These are phyloP conservation scores for Viridothelium virens DNA, from an alignment of 495 filamentous ascomycete species.

Conservation along the genomic window DNA sequence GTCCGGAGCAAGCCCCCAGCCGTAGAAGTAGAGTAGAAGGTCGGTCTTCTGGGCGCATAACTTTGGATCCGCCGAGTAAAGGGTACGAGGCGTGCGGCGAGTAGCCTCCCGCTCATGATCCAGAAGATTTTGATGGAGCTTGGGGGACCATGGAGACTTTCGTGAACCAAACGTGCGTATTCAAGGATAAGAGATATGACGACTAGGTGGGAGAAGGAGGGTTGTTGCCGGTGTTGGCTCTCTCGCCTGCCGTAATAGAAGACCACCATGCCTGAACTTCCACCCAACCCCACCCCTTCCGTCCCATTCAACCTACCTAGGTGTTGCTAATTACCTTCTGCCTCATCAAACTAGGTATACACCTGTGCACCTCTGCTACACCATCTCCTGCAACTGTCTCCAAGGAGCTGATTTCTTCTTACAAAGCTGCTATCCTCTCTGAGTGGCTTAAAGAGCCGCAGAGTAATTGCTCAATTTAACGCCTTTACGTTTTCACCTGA, in stretches of 20 bases:
- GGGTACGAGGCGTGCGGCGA: conserved; percentile 59
- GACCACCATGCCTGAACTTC: too few relatives aligned
- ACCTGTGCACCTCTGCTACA: too few relatives aligned
- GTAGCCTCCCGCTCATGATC: conserved; percentile 75
- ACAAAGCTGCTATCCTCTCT: too few relatives aligned
- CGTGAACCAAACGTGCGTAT: neutral
- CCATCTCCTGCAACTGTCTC: too few relatives aligned
- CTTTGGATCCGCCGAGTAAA: conserved; percentile 47
- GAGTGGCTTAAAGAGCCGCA: too few relatives aligned
- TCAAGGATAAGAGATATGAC: neutral
- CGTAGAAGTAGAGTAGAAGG: conserved; percentile 50
- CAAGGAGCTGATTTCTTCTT: too few relatives aligned
- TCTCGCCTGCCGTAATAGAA: neutral
- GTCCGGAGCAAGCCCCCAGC: conserved; percentile 64
- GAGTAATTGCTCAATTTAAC: too few relatives aligned
- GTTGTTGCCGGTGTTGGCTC: neutral
- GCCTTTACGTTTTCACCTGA: neutral
- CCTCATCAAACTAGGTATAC: too few relatives aligned
- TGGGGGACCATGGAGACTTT: neutral
- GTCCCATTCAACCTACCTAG: too few relatives aligned
- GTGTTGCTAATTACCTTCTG: neutral
- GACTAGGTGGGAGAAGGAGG: neutral
- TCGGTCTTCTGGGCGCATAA: conserved; percentile 56
- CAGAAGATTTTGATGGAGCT: neutral
- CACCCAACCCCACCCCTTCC: too few relatives aligned